A percentile compares a stretch with the other conserved stretches of the same genome.
phyloP scores from a whole-genome alignment of 768 basidiomycete species.

The Kwoniella bestiolae region DNA sequence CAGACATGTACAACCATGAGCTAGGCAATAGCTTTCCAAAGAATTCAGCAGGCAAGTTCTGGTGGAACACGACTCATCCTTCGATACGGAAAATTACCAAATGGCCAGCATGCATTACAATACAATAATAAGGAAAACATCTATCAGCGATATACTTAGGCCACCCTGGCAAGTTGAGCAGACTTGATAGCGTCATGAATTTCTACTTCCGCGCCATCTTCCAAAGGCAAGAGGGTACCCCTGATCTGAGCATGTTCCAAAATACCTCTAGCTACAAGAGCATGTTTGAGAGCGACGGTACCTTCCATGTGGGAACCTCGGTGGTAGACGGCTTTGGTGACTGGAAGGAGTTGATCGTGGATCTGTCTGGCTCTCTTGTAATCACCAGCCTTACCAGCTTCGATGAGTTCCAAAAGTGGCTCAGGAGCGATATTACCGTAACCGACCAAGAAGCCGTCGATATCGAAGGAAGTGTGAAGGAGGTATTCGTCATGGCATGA shows the following conservation, averaged over 20 bases:
- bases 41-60: no score
- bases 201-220: conserved; percentile 19
- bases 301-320: conserved; percentile 33
- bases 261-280: conserved; percentile 24
- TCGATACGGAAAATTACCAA: no score
- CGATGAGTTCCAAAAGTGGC: conserved; percentile 16
- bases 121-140: no score
- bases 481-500: conserved; percentile 35
- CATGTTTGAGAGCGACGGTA: conserved; percentile 33
- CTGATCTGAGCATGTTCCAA: conserved; percentile 22
- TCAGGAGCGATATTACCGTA: conserved; percentile 30
- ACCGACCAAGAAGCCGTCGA: conserved; percentile 28
- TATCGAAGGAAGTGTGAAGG: conserved; percentile 24
- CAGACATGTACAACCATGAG: no score
- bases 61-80: no score
- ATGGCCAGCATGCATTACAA: no score
- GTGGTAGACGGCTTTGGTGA: conserved; percentile 30
- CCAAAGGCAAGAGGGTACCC: conserved; percentile 23
- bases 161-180: not conserved
- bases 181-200: conserved; percentile 24
- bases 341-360: conserved; percentile 25
- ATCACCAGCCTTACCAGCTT: conserved; percentile 18
- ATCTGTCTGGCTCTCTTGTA: conserved; percentile 9
- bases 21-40: no score
- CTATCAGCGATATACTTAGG: conserved; percentile 2